Evolutionary conservation across 305 asterid genomes (phyloP), one percentile per base, ranked within the genome.

Genomic region (Ilex paraguariensis): DNA sequence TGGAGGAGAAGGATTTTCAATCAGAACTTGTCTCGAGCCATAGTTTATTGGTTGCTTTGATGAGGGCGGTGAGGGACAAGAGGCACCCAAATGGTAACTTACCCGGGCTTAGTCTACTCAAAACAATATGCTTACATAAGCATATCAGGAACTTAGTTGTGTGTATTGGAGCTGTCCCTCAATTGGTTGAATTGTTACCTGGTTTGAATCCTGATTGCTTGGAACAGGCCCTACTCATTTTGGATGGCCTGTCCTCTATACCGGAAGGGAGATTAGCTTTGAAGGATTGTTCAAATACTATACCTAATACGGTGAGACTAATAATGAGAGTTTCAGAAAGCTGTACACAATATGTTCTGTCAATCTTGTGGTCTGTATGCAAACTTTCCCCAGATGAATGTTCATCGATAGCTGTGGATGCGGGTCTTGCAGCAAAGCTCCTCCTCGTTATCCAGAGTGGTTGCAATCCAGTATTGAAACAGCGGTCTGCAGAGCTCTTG

Each of bases 1-100:
- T 55, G 59, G 59, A 11, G 31, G 62, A 31, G 28, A 30, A 55
- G 31, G 21, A 55, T 55, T 55, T 55, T 55, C 11, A n/a, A 7
- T 11, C 21, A 55, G 59, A 55, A 55, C 14, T 30, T 4, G 33
- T 55, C 12, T 55, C 59, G 11, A 55, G 59, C 30, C 36, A 16
- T 7, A 55, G 59, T 55, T 13, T 55, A 9, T 55, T 55, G 59
- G 59, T 55, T 10, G 59, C 13, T 55, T 55, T 55, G 59, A 16
- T n/a, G 36, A 55, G 59, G 14, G 6, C 16, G 0, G 13, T 55
- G 33, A 16, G 36, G 14, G 36, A 55, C 11, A 55, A 16, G 59
- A 55, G 59, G 16, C 59, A 55, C 21, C 59, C 59, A 5, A 55
- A n/a, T 30, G 59, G 59, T 17, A 5, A 4, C 12, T n/a, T n/a